Evolutionary conservation across 148 eudicot genomes (phyloP), one percentile per base, ranked within the genome.

Genomic region (Vaccinium vitisidaea): DNA sequence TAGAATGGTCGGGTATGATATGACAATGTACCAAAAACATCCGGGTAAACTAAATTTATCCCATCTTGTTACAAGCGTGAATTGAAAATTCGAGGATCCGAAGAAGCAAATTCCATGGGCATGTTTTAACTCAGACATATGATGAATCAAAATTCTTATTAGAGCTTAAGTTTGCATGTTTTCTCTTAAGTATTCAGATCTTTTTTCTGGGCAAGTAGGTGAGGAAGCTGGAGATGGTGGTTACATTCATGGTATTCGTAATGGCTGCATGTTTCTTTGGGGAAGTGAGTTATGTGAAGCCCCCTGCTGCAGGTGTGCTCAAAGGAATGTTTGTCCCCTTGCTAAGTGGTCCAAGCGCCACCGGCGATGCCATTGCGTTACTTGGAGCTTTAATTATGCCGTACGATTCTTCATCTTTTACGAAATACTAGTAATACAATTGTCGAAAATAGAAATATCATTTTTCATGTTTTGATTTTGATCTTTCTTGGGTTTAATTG

Each of bases 241-340:
- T 94, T 39, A 88, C 95, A n/a, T 49, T 85, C 15, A 32, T 92
- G 76, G 93, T 92, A 4, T 90, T 94, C 27, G 46, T 94, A 32
- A 92, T 94, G 94, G 97, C 93, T n/a, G 94, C 85, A 25, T 94
- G 97, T 80, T 94, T 94, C 86, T 92, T 94, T 70, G 95, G 91
- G 80, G 97, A 94, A 82, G 84, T 94, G 90, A 77, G 90, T 1
- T 87, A 88, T 75, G 94, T 90, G 48, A 94, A 92, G 84, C 95
- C 95, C 53, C 93, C 92, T 11, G 90, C 90, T 10, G 80, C 80
- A 5, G 92, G 89, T 4, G 88, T 92, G 79, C 16, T 92, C 0
- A 81, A 91, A 75, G 97, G 97, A 67, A 86, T 94, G 94, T 91
- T 94, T 36, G 77, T 94, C 19, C 97, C 97, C 5, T 92, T 89